phyloP scores from a whole-genome alignment of 129 eudicot genomes.

The Logfia minima region DNA sequence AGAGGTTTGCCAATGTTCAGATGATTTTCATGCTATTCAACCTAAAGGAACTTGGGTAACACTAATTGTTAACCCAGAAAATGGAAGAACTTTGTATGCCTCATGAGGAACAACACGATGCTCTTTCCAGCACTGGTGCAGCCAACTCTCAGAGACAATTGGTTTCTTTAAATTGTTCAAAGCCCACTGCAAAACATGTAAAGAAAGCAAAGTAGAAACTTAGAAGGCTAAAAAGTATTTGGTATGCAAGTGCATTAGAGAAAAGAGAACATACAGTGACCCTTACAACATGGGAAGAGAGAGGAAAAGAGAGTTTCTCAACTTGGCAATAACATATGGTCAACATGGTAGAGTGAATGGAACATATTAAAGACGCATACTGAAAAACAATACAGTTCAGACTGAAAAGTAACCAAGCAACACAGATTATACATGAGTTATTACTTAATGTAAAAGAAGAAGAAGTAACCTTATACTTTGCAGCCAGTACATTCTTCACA shows the following conservation, averaged over 20 bases:
- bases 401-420: too few relatives aligned
- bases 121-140: conserved; percentile 95
- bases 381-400: too few relatives aligned
- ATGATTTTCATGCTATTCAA: conserved; percentile 26
- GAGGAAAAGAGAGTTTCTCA: too few relatives aligned
- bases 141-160: conserved; percentile 77
- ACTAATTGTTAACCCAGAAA: conserved; percentile 80
- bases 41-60: conserved; percentile 81
- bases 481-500: conserved; percentile 78
- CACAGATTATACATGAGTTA: too few relatives aligned
- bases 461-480: conserved; percentile 71
- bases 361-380: too few relatives aligned
- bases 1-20: conserved; percentile 2
- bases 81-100: conserved; percentile 81
- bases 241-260: conserved; percentile 8
- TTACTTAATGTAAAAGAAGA: too few relatives aligned
- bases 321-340: too few relatives aligned
- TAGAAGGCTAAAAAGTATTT: conserved; percentile 4
- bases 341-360: too few relatives aligned
- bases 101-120: conserved; percentile 95
- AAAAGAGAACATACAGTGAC: not conserved
- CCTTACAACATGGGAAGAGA: not conserved
- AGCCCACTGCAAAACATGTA: conserved; percentile 72
- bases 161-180: conserved; percentile 68
- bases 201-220: conserved; percentile 4